Conservation (phyloP, 768 basidiomycete genomes). For the Hortiboletus flavorubellus region DNA sequence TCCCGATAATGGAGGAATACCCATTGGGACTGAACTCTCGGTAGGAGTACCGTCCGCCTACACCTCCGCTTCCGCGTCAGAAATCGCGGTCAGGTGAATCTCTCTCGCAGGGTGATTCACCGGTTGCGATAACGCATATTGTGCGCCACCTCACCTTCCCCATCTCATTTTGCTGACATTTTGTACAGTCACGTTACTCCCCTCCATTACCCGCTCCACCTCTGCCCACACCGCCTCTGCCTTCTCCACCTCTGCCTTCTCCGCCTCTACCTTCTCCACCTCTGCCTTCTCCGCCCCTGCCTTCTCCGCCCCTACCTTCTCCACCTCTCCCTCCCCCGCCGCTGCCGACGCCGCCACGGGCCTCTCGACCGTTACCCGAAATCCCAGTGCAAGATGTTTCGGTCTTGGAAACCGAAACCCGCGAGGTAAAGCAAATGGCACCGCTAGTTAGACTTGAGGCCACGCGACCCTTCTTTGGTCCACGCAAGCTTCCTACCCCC, state of each 20-base stretch:
- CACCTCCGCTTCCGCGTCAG: constrained; percentile 48
- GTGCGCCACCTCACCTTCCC: constrained; percentile 16
- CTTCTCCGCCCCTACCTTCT: constrained; percentile 16
- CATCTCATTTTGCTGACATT: constrained; percentile 2
- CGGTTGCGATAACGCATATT: constrained; percentile 24
- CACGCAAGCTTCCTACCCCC: constrained; percentile 33
- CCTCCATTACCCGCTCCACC: constrained; percentile 22
- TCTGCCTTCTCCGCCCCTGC: constrained; percentile 12
- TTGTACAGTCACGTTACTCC: constrained; percentile 24
- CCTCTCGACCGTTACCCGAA: constrained; percentile 28
- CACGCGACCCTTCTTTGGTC: constrained; percentile 17
- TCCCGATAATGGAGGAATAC: not conserved
- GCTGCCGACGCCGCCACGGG: constrained; percentile 27
- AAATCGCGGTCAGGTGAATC: constrained; percentile 32
- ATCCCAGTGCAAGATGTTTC: constrained; percentile 24
- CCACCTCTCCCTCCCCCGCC: constrained; percentile 27
- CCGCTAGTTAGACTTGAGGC: constrained; percentile 18
- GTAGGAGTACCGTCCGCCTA: constrained; percentile 57
- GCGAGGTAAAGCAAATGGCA: constrained; percentile 16
- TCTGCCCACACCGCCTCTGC: constrained; percentile 14
- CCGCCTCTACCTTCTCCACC: constrained; percentile 10
- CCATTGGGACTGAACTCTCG: constrained; percentile 2
- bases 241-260: not conserved
- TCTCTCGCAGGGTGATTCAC: constrained; percentile 32
- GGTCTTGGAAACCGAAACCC: constrained; percentile 12